These are phyloP conservation scores for Dipteronia dyeriana DNA, from an alignment of 345 rosid genomes.

Conservation along the genomic window DNA sequence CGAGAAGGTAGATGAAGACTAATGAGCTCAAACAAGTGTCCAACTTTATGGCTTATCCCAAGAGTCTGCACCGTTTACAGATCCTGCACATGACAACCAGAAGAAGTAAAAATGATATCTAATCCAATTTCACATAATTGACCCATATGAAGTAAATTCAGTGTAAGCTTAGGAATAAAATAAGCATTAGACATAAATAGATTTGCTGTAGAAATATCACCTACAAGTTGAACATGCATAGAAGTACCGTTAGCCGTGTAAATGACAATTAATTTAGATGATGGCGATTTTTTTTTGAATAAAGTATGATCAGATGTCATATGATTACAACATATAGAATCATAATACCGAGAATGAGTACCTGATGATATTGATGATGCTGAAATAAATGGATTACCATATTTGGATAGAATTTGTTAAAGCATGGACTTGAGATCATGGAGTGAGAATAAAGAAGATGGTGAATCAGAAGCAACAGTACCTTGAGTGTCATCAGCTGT, in stretches of 20 bases:
- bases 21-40: neutral
- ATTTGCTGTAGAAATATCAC: neutral
- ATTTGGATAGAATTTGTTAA: neutral
- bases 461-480: no score
- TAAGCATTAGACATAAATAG: neutral
- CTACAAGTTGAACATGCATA: neutral
- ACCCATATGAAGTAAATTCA: neutral
- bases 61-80: neutral
- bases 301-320: neutral
- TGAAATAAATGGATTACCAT: neutral
- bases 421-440: neutral
- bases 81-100: neutral
- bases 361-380: neutral
- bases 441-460: neutral
- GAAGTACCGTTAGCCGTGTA: neutral
- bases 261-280: no score
- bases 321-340: neutral
- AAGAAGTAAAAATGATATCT: neutral
- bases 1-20: neutral
- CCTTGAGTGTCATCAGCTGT: no score
- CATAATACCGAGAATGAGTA: no score
- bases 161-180: neutral
- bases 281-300: no score
- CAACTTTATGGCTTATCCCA: neutral
- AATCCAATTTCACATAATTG: neutral